Evolutionary conservation across 192 early-diverging fungal genomes (phyloP), one percentile per base, ranked within the genome.

Genomic region (Physocladia obscura): DNA sequence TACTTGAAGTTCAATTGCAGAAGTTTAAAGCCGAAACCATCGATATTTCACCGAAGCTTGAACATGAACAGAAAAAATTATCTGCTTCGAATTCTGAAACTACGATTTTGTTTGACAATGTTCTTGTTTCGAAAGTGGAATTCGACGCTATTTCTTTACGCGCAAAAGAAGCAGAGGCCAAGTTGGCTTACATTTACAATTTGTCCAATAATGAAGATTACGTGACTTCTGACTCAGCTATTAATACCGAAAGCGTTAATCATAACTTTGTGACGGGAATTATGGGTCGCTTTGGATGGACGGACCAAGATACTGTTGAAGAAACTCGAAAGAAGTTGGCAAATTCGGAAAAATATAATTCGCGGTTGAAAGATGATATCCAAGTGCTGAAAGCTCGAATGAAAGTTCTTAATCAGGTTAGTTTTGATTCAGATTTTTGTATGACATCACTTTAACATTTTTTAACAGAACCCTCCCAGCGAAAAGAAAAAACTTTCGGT

Each of bases 341-440:
- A 27, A 36, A 52, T 17, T 44, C 49, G 31, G 47, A n/a, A 27
- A 32, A 31, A 32, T 27, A 35, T 2, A 65, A 65, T 52, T n/a
- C 21, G 17, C 49, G 32, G 26, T 13, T 65, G 63, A 19, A 32
- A 19, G 63, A 52, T 51, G 50, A 52, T 34, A 49, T 65, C 2
- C 21, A 65, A 6, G 22, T 65, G 13, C 48, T 65, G 50, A 65
- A 65, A 32, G 63, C 63, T 3, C 47, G 63, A 5, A 51, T 65
- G 22, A 49, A 52, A 13, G 63, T 65, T 0, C 52, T 65, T 44
- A 21, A 17, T 0, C 29, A 63, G 61, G 61, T 63, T 17, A 29
- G 60, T 27, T n/a, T 15, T 1, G 2, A 1, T 1, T 3, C n/a
- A 13, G 40, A 44, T 13, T 44, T 44, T 13, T 13, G 40, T 44